Evolutionary conservation across 352 stramenopile genomes (phyloP).

Genomic region (Phytophthora cryptogea): DNA sequence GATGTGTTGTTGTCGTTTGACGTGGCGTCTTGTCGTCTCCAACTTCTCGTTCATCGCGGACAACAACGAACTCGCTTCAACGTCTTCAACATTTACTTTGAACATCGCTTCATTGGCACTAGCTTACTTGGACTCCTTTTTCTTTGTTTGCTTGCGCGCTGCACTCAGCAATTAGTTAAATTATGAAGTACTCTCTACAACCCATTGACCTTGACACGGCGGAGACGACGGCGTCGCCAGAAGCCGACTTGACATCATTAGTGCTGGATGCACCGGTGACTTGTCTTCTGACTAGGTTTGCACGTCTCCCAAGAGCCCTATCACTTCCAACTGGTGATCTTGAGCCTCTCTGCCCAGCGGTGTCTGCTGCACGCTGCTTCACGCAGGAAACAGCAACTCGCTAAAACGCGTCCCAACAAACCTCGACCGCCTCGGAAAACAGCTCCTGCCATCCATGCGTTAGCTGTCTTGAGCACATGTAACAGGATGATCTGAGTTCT

Average conservation of each 20-base stretch:
- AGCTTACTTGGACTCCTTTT: slow-evolving; percentile 10
- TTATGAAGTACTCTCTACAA: slow-evolving; percentile 32
- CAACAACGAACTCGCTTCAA: slow-evolving; percentile 13
- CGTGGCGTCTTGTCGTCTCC: slow-evolving; percentile 16
- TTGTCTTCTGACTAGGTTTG: neutral
- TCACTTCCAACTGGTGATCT: slow-evolving; percentile 37
- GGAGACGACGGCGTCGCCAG: slow-evolving; percentile 1
- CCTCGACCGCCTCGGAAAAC: no score
- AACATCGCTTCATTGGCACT: slow-evolving; percentile 13
- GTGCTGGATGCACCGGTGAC: neutral
- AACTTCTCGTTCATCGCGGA: slow-evolving; percentile 11
- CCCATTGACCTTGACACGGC: slow-evolving; percentile 2
- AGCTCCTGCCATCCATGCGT: no score
- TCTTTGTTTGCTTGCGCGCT: slow-evolving; percentile 8
- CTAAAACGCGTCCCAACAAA: no score
- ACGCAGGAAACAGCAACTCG: no score
- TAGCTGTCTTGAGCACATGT: no score
- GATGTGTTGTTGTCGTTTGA: slow-evolving; percentile 8
- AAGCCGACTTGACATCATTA: neutral
- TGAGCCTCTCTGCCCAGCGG: slow-evolving; percentile 12
- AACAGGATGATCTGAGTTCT: no score
- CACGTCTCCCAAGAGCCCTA: slow-evolving; percentile 4
- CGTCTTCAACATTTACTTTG: slow-evolving; percentile 9
- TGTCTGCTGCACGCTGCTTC: neutral
- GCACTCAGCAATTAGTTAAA: slow-evolving; percentile 30